Evolutionary conservation across 352 stramenopile genomes (phyloP), one percentile per base, ranked within the genome.

Genomic region (Peronosclerospora sorghi): DNA sequence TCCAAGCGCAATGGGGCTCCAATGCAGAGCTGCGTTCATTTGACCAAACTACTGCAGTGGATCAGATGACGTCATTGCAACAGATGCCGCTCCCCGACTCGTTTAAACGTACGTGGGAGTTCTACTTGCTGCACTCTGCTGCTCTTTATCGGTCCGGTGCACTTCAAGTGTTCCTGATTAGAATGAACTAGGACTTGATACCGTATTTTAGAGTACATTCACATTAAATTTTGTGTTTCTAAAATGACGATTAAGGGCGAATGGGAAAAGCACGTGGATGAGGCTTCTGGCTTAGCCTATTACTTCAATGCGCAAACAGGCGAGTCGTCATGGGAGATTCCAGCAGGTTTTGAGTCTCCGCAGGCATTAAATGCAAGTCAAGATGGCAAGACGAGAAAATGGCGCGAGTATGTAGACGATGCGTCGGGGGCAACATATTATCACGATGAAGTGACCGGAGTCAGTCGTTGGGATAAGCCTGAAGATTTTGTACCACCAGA

Each of bases 71-170:
- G 32, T 41, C 18, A 15, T 12, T 51, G 29, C 53, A 49, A 32
- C 39, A 32, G 15, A 39, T 50, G 26, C 54, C 62, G 15, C 51
- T 88, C 12, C 78, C 78, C 2, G 62, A 86, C 36, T 86, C 73
- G 4, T 95, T 92, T 38, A 72, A 80, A 37, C 74, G 83, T 28
- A 89, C 75, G 21, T 95, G 78, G 77, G 78, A 93, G 51, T 93
- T 94, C 50, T 93, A 95, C 45, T 44, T 95, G 43, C 61, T 87
- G 27, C 84, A 95, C 41, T 93, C 74, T 6, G 82, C 83, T 19
- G 81, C 79, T 18, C 89, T 77, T 53, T 95, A 86, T 42, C 73
- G 72, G 5, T 72, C 73, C 1, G 65, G 73, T 14, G 69, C 73
- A 26, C 65, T 88, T 20, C 73, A 87, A 49, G 65, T 66, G 10